These are phyloP conservation scores for Fusarium brachygibbosum DNA, from an alignment of 2,329 filamentous ascomycete species.

Conservation along the genomic window DNA sequence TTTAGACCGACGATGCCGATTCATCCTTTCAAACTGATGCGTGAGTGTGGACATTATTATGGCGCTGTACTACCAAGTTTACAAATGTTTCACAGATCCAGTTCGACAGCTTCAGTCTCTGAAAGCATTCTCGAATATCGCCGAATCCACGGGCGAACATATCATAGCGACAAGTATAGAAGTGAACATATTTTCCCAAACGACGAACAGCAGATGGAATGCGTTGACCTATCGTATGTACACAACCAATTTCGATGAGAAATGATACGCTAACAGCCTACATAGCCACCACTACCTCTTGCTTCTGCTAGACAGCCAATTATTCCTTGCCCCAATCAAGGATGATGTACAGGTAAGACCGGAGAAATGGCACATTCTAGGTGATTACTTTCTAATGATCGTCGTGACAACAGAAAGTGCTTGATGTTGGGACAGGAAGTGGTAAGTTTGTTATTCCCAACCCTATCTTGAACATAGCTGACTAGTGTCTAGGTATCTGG, in stretches of 20 bases:
- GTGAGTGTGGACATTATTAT: not conserved
- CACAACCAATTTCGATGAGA: rapidly evolving
- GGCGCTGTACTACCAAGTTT: not conserved
- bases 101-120: constrained; percentile 29
- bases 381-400: not conserved
- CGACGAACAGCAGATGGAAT: constrained; percentile 25
- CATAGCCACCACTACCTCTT: constrained; percentile 23
- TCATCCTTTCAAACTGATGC: constrained; percentile 1
- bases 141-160: constrained; percentile 29
- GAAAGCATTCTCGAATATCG: constrained; percentile 29
- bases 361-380: rapidly evolving
- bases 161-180: constrained; percentile 30
- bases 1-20: not conserved
- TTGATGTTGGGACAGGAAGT: constrained; percentile 32
- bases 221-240: constrained; percentile 22
- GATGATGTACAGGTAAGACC: not conserved
- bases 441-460: not conserved
- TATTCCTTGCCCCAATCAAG: constrained; percentile 20
- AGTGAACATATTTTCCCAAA: constrained; percentile 29
- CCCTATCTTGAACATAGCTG: rapidly evolving
- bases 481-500: constrained; percentile 14
- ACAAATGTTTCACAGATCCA: not conserved
- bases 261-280: not conserved
- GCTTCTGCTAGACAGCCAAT: constrained; percentile 7
- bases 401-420: not conserved